A percentile compares a stretch with the other conserved stretches of the same genome.
Evolutionary conservation across 345 rosid genomes (phyloP).

Genomic region (Cardamine occulta): DNA sequence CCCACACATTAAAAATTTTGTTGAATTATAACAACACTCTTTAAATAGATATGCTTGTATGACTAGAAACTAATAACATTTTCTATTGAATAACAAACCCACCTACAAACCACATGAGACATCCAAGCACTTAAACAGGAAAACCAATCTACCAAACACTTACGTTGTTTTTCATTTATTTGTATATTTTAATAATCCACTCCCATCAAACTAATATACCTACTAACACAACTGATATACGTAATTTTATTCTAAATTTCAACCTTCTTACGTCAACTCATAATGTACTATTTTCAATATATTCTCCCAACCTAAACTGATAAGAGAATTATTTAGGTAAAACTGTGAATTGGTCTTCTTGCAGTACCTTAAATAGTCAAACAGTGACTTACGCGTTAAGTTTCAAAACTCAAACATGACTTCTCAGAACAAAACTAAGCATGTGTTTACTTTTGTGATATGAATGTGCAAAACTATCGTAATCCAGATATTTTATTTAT

Average conservation of each 20-base stretch:
- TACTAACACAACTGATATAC: neutral
- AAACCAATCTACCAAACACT: constrained; percentile 15
- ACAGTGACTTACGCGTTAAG: constrained; percentile 22
- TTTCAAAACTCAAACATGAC: constrained; percentile 23
- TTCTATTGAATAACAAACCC: constrained; percentile 22
- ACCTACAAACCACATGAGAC: constrained; percentile 19
- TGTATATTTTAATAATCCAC: neutral
- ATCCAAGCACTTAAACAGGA: constrained; percentile 8
- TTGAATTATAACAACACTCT: constrained; percentile 3
- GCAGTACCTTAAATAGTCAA: constrained; percentile 22
- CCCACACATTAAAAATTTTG: neutral
- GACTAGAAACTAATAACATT: constrained; percentile 19
- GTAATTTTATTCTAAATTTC: constrained; percentile 10
- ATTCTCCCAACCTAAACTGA: neutral
- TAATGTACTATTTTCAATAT: neutral
- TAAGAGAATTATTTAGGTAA: constrained; percentile 20
- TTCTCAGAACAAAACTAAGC: constrained; percentile 5
- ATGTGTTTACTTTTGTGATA: neutral
- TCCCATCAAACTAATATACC: constrained; percentile 1
- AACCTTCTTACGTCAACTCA: constrained; percentile 23
- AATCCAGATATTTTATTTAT: neutral
- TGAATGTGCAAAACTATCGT: neutral
- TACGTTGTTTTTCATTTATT: neutral
- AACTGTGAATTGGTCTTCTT: constrained; percentile 35
- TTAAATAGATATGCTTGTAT: constrained; percentile 23